These are phyloP conservation scores for Exobasidium rhododendri DNA, from an alignment of 1,284 basidiomycete genomes.

Conservation along the genomic window DNA sequence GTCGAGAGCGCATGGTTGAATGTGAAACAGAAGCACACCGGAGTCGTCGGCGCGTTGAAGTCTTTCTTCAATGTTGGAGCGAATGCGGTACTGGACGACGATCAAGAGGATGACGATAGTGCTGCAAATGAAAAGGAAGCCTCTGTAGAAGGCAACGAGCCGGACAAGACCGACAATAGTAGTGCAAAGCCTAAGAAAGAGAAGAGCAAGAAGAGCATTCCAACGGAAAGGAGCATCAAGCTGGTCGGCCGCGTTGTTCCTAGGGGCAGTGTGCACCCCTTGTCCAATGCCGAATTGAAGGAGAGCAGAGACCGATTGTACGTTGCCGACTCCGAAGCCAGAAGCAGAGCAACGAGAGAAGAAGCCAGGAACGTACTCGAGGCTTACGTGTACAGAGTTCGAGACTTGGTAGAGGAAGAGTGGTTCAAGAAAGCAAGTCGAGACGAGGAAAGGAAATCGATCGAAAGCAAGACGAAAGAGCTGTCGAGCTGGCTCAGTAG, in stretches of 20 bases:
- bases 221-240: constrained; percentile 11
- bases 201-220: constrained; percentile 6
- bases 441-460: constrained; percentile 66
- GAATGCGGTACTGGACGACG: constrained; percentile 6
- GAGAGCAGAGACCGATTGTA: constrained; percentile 47
- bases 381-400: constrained; percentile 82
- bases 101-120: constrained; percentile 16
- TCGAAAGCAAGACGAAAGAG: constrained; percentile 67
- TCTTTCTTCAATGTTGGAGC: constrained; percentile 40
- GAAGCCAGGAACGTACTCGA: constrained; percentile 90
- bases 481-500: constrained; percentile 73
- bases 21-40: constrained; percentile 40
- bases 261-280: constrained; percentile 26
- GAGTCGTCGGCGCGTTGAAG: constrained; percentile 43
- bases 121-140: constrained; percentile 20
- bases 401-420: constrained; percentile 66
- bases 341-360: constrained; percentile 72
- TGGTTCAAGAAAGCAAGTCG: constrained; percentile 76
- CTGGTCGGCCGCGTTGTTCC: constrained; percentile 30
- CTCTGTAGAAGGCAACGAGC: constrained; percentile 11
- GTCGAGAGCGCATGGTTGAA: constrained; percentile 37
- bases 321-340: constrained; percentile 69
- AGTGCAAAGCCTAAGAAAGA: constrained; percentile 9
- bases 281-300: constrained; percentile 40
- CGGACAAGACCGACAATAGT: constrained; percentile 9